These are phyloP conservation scores for Yamadazyma triangularis DNA, from an alignment of 1,139 yeast genomes.

Conservation along the genomic window DNA sequence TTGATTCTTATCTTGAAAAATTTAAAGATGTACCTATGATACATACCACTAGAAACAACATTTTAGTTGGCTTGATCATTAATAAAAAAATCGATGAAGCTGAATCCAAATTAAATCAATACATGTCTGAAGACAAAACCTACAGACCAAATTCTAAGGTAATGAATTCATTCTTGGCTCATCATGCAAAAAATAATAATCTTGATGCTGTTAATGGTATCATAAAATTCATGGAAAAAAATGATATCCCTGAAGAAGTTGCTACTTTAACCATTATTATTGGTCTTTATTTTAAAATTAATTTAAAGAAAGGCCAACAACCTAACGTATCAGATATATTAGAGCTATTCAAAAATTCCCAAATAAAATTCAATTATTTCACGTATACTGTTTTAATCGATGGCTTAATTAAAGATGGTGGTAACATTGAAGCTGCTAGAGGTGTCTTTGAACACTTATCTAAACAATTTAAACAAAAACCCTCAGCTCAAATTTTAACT, in stretches of 20 bases:
- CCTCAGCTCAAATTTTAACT: slow-evolving; percentile 44
- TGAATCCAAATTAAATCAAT: slow-evolving; percentile 28
- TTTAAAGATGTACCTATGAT: slow-evolving; percentile 23
- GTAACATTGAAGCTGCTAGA: slow-evolving; percentile 51
- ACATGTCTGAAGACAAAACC: slow-evolving; percentile 18
- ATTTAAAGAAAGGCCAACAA: slow-evolving; percentile 39
- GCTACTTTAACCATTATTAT: slow-evolving; percentile 65
- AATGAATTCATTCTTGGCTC: slow-evolving; percentile 34
- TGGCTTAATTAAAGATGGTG: slow-evolving; percentile 48
- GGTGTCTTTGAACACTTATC: slow-evolving; percentile 31
- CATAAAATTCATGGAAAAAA: slow-evolving; percentile 30
- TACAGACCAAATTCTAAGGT: slow-evolving; percentile 31
- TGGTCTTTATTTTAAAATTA: slow-evolving; percentile 50
- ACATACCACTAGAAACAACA: slow-evolving; percentile 30
- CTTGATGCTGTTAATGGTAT: slow-evolving; percentile 37
- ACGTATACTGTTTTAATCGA: slow-evolving; percentile 54
- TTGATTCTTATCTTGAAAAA: slow-evolving; percentile 21
- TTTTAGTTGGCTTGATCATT: slow-evolving; percentile 30
- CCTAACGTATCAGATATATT: slow-evolving; percentile 42
- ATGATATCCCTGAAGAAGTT: slow-evolving; percentile 53
- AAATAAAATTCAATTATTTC: slow-evolving; percentile 43
- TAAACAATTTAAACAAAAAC: slow-evolving; percentile 27
- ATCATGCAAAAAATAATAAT: slow-evolving; percentile 28
- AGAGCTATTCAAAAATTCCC: slow-evolving; percentile 34
- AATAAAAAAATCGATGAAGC: slow-evolving; percentile 31